Evolutionary conservation across 2,329 filamentous ascomycete species (phyloP).

Genomic region (Blastomyces gilchristii): DNA sequence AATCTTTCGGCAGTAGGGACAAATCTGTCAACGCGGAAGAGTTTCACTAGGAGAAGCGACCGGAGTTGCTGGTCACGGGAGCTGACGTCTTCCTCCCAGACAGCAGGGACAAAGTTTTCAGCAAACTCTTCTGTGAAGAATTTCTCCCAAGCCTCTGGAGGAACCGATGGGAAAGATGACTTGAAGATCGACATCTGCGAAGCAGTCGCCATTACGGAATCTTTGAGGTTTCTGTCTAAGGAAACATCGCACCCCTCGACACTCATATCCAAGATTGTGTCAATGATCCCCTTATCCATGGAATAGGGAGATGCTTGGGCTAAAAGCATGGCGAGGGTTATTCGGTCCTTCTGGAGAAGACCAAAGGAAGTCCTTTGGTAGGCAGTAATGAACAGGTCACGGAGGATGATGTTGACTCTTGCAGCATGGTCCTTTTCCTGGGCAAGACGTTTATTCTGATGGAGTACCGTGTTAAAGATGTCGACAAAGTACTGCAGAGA

Average conservation of each 20-base stretch:
- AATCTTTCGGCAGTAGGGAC: conserved; percentile 90
- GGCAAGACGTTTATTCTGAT: conserved; percentile 62
- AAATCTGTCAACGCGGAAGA: conserved; percentile 91
- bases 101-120: conserved; percentile 67
- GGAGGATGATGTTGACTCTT: conserved; percentile 81
- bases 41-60: conserved; percentile 81
- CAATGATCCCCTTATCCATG: conserved; percentile 85
- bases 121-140: conserved; percentile 81
- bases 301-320: conserved; percentile 92
- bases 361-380: conserved; percentile 92
- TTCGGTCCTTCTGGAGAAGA: conserved; percentile 82
- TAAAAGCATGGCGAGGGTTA: conserved; percentile 88
- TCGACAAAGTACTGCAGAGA: conserved; percentile 96
- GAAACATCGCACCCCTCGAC: conserved; percentile 71
- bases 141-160: conserved; percentile 59
- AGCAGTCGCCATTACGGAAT: conserved; percentile 59
- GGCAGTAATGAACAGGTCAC: conserved; percentile 79
- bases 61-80: conserved; percentile 66
- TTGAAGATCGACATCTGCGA: conserved; percentile 64
- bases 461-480: conserved; percentile 89
- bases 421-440: conserved; percentile 63
- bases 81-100: conserved; percentile 58
- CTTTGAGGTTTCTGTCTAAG: conserved; percentile 51
- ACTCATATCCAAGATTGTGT: conserved; percentile 69
- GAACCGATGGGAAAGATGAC: conserved; percentile 54